Evolutionary conservation across 2,329 filamentous ascomycete genomes (phyloP), one percentile per base, ranked within the genome.

Genomic region (Trichoderma guizhouense): DNA sequence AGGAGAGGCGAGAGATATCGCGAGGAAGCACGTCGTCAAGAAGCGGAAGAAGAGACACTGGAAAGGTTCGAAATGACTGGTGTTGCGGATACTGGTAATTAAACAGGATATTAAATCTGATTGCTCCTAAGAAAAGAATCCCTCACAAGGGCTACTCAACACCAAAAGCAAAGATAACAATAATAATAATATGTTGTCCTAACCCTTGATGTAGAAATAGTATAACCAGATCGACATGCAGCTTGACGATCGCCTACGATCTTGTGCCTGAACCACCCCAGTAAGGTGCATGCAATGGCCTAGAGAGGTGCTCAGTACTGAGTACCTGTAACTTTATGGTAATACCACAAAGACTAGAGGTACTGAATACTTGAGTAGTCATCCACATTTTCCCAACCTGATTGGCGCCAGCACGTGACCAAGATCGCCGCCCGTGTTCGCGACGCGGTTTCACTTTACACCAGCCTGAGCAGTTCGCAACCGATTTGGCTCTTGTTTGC

Each of bases 361-460:
- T 64, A 53, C 14, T n/a, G 7, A 12, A 43, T 6, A 53, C 62
- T 24, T 47, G 3, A 0, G 8, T 7, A 21, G 1, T 21, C 8
- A n/a, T 65, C 3, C 3, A 1, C 30, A 24, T 66, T 57, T 26
- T 28, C 36, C 14, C 21, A 14, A 32, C 26, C 21, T 3, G 63
- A 55, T 66, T 57, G 32, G 53, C 36, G 26, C 36, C 5, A 24
- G 53, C 65, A 68, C 65, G 65, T 68, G 65, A 68, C 53, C 3
- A 15, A 26, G 34, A 60, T 68, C 34, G 34, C 18, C n/a, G 26
- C 36, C 18, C 34, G 53, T 53, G 47, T 51, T 68, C 65, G 55
- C 65, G 65, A 68, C 65, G 65, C 65, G 65, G 55, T 60, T 60
- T 68, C 65, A 32, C 65, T 60, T 60, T 68, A 58, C 65, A 58